Evolutionary conservation across 176 grass and related monocot species (phyloP).

Genomic region (Aegilops tauschii): DNA sequence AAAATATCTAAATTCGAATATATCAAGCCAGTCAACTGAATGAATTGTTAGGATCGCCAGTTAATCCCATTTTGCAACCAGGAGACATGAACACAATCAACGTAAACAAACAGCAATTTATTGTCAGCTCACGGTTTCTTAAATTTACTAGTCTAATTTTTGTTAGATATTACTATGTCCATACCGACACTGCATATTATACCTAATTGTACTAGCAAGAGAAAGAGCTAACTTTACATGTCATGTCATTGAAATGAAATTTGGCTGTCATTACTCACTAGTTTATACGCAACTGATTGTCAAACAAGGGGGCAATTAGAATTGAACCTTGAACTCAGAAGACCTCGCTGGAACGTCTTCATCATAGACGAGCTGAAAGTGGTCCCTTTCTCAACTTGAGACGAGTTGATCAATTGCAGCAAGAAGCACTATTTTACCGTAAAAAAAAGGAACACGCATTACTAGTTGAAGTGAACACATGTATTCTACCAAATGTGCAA

Average conservation of each 20-base stretch:
- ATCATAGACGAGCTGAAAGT: slow-evolving; percentile 90
- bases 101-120: slow-evolving; percentile 1
- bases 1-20: not conserved
- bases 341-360: slow-evolving; percentile 82
- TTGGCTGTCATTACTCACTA: not conserved
- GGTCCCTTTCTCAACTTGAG: slow-evolving; percentile 71
- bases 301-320: slow-evolving; percentile 26
- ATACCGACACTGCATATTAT: not conserved
- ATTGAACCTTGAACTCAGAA: slow-evolving; percentile 77
- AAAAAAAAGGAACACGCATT: slow-evolving; percentile 5
- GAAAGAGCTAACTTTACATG: slow-evolving; percentile 4
- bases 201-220: slow-evolving; percentile 15
- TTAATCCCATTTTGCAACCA: slow-evolving; percentile 1
- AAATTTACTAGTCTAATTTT: not conserved
- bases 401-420: slow-evolving; percentile 96
- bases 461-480: not conserved
- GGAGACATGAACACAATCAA: not conserved
- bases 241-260: not conserved
- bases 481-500: not conserved
- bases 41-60: not conserved
- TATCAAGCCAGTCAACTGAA: not conserved
- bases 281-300: not conserved
- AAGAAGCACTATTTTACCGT: slow-evolving; percentile 62
- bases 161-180: not conserved
- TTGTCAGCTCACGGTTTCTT: not conserved